Base-by-base conservation (phyloP, 2,329 filamentous ascomycete species). In the Drechslerella dactyloides region DNA sequence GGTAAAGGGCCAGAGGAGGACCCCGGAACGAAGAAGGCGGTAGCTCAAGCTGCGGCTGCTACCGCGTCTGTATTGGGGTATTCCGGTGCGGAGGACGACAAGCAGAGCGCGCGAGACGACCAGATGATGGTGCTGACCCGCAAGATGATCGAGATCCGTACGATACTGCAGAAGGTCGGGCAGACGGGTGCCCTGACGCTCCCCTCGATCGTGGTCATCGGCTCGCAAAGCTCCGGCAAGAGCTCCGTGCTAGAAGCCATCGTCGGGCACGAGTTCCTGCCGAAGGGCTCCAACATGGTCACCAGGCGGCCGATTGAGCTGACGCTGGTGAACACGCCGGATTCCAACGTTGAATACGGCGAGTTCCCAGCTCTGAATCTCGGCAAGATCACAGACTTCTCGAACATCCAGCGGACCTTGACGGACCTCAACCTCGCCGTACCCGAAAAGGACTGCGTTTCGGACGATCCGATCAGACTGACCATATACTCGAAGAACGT, bases 71-170 rank as follows among this genome's bases (percentile, higher is more conserved):
- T 90, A 0, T 91, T 96, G 78, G 91, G 89, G 40, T 89, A 93
- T 76, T 87, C 91, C 21, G 84, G 88, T 65, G 85, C 87, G 1
- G 81, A 83, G 2, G 84, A 85, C 42, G 86, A 89, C 37, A 86
- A 89, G 63, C 87, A 90, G 77, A 84, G 85, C 54, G 90, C 91
- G 17, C 87, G 87, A 77, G 94, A 99, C 77, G 94, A 99, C 79
- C 94, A 99, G 80, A 99, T 99, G 93, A 99, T 99, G 94, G 84
- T 97, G 75, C 83, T 99, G 77, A 99, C 96, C 1, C 93, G 94
- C 82, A 97, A 97, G 82, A 99, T 99, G 94, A 99, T 99, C 77
- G 94, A 99, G 82, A 97, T 99, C 65, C 85, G 96, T 75, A 93
- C 89, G 75, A 91, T 99, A 64, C 84, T 99, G 23, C 90, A 96